These are phyloP conservation scores for Fusarium pilosicola DNA, from an alignment of 2,329 filamentous ascomycete species.

Conservation along the genomic window DNA sequence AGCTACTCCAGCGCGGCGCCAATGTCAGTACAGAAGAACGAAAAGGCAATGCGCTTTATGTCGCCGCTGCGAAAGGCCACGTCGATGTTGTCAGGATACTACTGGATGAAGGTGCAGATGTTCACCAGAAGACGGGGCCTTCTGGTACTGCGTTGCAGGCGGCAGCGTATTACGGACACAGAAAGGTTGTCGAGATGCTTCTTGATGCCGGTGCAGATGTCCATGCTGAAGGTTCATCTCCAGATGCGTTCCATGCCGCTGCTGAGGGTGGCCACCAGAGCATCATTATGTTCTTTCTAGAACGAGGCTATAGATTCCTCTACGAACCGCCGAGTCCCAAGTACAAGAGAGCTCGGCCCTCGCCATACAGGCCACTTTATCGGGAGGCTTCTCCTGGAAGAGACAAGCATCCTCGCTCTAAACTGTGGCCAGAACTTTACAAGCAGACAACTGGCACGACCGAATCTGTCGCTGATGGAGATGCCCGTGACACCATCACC, in stretches of 20 bases:
- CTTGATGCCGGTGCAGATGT: not conserved
- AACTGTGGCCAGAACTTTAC: not conserved
- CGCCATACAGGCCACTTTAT: not conserved
- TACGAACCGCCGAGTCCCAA: not conserved
- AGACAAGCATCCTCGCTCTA: not conserved
- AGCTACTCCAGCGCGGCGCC: constrained; percentile 8
- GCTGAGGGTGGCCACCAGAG: constrained; percentile 12
- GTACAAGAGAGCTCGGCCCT: not conserved
- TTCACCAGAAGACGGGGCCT: not conserved
- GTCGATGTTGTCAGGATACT: not conserved
- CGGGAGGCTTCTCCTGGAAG: not conserved
- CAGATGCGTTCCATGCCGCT: constrained; percentile 12
- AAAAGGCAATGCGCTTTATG: constrained; percentile 4
- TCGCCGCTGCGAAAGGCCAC: constrained; percentile 5
- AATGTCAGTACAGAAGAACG: not conserved
- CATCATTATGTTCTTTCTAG: constrained; percentile 1
- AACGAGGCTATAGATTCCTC: not conserved
- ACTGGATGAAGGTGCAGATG: not conserved
- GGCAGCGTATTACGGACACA: constrained; percentile 9
- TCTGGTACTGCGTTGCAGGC: not conserved
- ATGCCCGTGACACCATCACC: not conserved
- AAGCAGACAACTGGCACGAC: fast-evolving
- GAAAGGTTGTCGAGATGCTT: not conserved
- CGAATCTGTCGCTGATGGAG: not conserved
- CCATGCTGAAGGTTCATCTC: not conserved